phyloP scores from a whole-genome alignment of 441 rosid species.

The Arabidopsis hybrid region DNA sequence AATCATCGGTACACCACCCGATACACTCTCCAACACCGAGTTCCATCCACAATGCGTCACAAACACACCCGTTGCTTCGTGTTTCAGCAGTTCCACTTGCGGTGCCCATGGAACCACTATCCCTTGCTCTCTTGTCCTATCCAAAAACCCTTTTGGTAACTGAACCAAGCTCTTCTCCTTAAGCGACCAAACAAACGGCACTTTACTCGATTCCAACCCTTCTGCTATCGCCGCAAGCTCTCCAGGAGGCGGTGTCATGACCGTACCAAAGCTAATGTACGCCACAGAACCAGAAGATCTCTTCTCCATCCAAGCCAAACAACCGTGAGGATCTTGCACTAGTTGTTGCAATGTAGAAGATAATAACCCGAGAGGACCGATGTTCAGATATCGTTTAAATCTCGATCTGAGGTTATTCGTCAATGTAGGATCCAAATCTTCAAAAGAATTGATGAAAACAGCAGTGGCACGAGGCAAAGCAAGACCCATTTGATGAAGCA shows the following conservation, averaged over 20 bases:
- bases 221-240: conserved; percentile 61
- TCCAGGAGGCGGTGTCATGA: conserved; percentile 47
- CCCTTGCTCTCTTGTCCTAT: conserved; percentile 51
- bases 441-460: conserved; percentile 61
- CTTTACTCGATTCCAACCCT: conserved; percentile 52
- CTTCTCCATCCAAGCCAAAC: conserved; percentile 62
- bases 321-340: conserved; percentile 44
- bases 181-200: conserved; percentile 69
- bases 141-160: conserved; percentile 54
- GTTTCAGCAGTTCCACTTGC: conserved; percentile 53
- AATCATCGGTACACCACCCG: conserved; percentile 70
- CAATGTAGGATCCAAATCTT: conserved; percentile 55
- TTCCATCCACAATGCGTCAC: conserved; percentile 71
- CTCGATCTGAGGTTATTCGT: conserved; percentile 53
- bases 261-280: conserved; percentile 66
- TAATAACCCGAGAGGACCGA: conserved; percentile 55
- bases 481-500: conserved; percentile 56
- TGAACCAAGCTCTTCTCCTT: conserved; percentile 8
- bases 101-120: conserved; percentile 63
- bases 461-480: conserved; percentile 58
- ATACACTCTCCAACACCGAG: conserved; percentile 68
- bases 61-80: conserved; percentile 51
- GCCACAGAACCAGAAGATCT: conserved; percentile 51
- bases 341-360: conserved; percentile 11
- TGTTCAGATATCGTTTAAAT: conserved; percentile 49